Evolutionary conservation across 2,329 filamentous ascomycete genomes (phyloP), one percentile per base, ranked within the genome.

Genomic region (Lasiodiplodia gonubiensis): DNA sequence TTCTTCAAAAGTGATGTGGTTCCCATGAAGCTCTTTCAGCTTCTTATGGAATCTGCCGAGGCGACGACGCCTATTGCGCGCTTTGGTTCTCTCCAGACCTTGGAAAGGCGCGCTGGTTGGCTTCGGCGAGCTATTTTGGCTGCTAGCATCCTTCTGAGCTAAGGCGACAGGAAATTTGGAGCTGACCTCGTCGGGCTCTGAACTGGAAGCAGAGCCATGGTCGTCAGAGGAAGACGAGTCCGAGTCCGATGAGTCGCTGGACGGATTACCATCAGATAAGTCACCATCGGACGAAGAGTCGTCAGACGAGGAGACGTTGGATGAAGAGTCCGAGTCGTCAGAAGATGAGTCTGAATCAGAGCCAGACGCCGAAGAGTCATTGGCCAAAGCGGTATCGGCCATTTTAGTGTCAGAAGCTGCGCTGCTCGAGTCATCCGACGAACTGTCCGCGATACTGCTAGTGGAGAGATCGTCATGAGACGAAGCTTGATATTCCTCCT

Each of bases 81-180:
- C 78, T 61, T 83, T 83, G 0, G 89, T 91, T 21, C 74, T 71
- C 25, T 73, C 70, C 37, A 80, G 81, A 18, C 89, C 88, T 68
- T 81, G 64, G 4, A 82, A 82, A 52, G 86, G 85, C 12, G n/a
- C 33, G 10, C 18, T 7, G 10, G 8, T 11, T 23, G 18, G 33
- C 10, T 21, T 39, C 30, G 33, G 53, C 10, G 53, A 35, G 14
- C 11, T n/a, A 23, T 42, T 27, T 21, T 42, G n/a, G 2, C 10
- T 42, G 5, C 33, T 21, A 7, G 33, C 4, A 60, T 83, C 75
- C n/a, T 72, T 21, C 51, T 33, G 25, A 11, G 6, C 27, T 10
- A 39, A 23, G 10, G 30, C 39, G 4, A 8, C 16, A 8, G 10
- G 25, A 21, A 18, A 3, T n/a, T 61, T 61, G 8, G 57, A 61